phyloP scores from a whole-genome alignment of 257 asterid genomes.

The Phtheirospermum japonicum region DNA sequence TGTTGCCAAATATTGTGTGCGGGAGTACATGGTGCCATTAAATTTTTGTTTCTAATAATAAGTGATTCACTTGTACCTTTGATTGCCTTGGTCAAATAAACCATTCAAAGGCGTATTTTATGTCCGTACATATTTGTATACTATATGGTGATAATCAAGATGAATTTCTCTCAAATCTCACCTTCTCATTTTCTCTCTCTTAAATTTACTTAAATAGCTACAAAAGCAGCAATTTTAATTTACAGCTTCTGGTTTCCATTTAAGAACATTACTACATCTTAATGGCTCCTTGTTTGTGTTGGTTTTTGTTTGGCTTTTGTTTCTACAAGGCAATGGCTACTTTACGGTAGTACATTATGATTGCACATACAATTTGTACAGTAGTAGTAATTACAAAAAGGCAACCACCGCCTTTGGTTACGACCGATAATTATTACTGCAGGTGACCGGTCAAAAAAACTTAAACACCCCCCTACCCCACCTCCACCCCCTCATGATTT shows the following conservation, averaged over 20 bases:
- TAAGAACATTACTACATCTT: neutral
- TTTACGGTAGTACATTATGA: slow-evolving; percentile 4
- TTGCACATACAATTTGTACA: slow-evolving; percentile 22
- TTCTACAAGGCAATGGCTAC: neutral
- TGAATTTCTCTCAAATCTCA: no score
- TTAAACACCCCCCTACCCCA: neutral
- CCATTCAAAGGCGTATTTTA: no score
- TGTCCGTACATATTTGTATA: no score
- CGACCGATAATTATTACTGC: slow-evolving; percentile 18
- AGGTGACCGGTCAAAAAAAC: slow-evolving; percentile 31
- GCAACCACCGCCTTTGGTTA: slow-evolving; percentile 2
- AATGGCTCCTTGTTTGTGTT: neutral
- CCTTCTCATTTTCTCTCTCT: no score
- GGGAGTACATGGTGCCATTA: no score
- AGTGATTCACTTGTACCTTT: no score
- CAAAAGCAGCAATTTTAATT: no score
- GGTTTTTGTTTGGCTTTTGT: neutral
- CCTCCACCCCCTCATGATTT: neutral
- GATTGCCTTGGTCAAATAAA: no score
- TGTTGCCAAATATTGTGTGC: no score
- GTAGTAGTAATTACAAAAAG: slow-evolving; percentile 4
- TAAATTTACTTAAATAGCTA: no score
- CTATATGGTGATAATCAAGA: no score
- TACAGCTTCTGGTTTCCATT: neutral
- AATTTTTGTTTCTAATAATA: no score